A percentile compares a stretch with the other conserved stretches of the same genome.
These are phyloP conservation scores for Yamadazyma dendronema DNA, from an alignment of 1,139 yeast species.

Conservation along the genomic window DNA sequence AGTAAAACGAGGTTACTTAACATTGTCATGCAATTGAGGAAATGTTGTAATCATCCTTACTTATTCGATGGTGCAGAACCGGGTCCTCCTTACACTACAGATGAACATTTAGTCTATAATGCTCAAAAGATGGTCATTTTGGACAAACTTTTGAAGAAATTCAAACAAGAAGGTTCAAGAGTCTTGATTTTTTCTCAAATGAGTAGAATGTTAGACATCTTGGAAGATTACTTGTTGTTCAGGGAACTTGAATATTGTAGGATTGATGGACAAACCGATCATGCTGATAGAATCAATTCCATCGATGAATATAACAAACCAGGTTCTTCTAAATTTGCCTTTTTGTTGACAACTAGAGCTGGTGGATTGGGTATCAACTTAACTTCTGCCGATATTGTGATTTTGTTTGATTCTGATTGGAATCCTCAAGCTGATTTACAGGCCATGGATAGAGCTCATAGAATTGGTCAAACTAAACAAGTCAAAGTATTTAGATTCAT, in stretches of 20 bases:
- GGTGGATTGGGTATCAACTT: slow-evolving; percentile 86
- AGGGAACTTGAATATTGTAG: slow-evolving; percentile 69
- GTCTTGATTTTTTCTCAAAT: slow-evolving; percentile 78
- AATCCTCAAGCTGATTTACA: slow-evolving; percentile 86
- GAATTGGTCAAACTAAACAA: slow-evolving; percentile 83
- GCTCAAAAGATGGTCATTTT: slow-evolving; percentile 71
- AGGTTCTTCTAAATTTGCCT: slow-evolving; percentile 64
- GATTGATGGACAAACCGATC: slow-evolving; percentile 81
- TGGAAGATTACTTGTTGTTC: slow-evolving; percentile 74
- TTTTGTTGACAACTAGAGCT: slow-evolving; percentile 75
- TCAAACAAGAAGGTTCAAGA: slow-evolving; percentile 67
- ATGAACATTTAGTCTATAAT: slow-evolving; percentile 73
- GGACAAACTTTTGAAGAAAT: slow-evolving; percentile 63
- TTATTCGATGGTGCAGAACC: slow-evolving; percentile 86
- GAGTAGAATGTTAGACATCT: slow-evolving; percentile 76
- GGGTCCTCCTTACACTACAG: slow-evolving; percentile 83
- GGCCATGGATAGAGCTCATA: slow-evolving; percentile 87
- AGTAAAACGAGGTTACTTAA: slow-evolving; percentile 71
- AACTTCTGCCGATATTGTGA: slow-evolving; percentile 73
- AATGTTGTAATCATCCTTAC: slow-evolving; percentile 83
- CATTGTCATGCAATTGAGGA: slow-evolving; percentile 80
- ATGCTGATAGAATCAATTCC: slow-evolving; percentile 69
- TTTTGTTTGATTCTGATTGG: slow-evolving; percentile 80
- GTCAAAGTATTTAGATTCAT: slow-evolving; percentile 74
- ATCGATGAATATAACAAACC: slow-evolving; percentile 78